These are phyloP conservation scores for Mucor circinelloides DNA, from an alignment of 371 early-diverging fungal species.

Conservation along the genomic window DNA sequence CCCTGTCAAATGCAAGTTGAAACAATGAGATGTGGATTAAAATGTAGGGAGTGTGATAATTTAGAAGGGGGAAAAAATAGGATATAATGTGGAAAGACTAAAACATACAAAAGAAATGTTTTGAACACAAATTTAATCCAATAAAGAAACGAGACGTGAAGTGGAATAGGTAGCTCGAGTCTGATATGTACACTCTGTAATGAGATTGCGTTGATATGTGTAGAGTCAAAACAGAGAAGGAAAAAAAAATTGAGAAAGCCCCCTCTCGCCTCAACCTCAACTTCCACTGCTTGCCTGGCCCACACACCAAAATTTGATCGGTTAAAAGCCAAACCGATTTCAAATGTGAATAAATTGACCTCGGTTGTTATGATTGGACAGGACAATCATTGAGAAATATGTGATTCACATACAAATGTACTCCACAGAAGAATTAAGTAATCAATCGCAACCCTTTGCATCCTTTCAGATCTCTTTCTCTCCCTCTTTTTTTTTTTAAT, in stretches of 20 bases:
- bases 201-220: not conserved
- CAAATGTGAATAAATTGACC: not conserved
- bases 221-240: not conserved
- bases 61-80: not conserved
- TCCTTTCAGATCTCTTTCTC: not conserved
- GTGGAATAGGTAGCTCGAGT: not conserved
- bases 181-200: not conserved
- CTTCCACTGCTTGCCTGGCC: too few species aligned
- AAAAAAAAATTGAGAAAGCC: not conserved
- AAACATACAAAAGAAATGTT: not conserved
- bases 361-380: not conserved
- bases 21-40: not conserved
- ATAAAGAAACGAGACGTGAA: not conserved
- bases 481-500: too few species aligned
- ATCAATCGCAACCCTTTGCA: not conserved
- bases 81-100: not conserved
- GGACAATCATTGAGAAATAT: not conserved
- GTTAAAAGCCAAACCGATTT: not conserved
- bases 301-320: not conserved
- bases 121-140: not conserved
- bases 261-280: not conserved
- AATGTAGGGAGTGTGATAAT: not conserved
- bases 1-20: constrained; percentile 8
- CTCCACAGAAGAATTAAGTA: not conserved
- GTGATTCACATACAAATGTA: not conserved